Conservation (phyloP, 2,329 filamentous ascomycete genomes). For the Pseudogymnoascus sp. region DNA sequence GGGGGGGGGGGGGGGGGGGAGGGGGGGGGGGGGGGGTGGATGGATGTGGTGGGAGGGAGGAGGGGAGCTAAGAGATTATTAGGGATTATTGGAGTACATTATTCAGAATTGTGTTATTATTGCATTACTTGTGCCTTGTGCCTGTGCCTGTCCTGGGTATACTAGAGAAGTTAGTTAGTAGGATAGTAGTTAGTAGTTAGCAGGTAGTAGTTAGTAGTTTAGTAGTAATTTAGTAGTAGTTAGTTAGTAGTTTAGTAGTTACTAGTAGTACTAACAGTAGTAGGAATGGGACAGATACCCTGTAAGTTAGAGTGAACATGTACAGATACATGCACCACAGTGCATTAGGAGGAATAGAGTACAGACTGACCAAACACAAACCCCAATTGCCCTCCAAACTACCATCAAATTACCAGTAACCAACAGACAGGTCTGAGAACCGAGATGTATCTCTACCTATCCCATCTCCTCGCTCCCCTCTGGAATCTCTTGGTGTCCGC, state of each 20-base stretch:
- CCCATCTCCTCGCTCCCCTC: neutral
- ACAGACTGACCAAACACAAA: neutral
- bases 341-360: neutral
- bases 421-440: neutral
- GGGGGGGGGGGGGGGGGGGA: constrained; percentile 9
- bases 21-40: neutral
- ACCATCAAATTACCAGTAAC: neutral
- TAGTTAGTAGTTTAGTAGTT: too few species aligned
- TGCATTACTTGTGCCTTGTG: neutral
- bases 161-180: too few species aligned
- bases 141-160: neutral
- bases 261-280: neutral
- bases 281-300: neutral
- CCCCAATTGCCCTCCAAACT: neutral
- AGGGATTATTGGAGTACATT: neutral
- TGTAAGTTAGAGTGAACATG: neutral
- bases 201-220: neutral
- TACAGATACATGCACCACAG: neutral
- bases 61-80: constrained; percentile 14
- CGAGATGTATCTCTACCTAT: neutral
- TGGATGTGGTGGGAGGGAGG: neutral
- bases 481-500: neutral
- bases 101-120: neutral
- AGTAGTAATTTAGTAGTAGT: neutral
- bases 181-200: neutral